Percentiles rank a stretch among this genome's conserved stretches.
These are phyloP conservation scores for Kalaharituber pfeilii DNA, from an alignment of 2,329 filamentous ascomycete genomes.

Conservation along the genomic window DNA sequence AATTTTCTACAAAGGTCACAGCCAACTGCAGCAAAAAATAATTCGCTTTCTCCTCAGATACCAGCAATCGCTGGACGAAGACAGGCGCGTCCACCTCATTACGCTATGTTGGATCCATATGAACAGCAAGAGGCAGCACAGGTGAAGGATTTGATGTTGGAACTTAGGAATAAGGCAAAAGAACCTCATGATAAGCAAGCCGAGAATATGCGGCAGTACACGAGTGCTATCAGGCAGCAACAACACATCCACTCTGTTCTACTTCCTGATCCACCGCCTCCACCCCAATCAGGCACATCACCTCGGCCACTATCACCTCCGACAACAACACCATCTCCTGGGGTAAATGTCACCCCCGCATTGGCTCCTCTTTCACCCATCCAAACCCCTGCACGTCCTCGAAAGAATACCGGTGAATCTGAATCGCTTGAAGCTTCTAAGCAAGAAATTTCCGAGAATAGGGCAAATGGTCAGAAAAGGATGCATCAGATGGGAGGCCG, in stretches of 20 bases:
- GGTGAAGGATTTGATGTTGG: slow-evolving; percentile 16
- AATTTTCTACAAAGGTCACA: slow-evolving; percentile 13
- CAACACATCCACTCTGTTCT: slow-evolving; percentile 12
- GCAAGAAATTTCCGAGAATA: slow-evolving; percentile 11
- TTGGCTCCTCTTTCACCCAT: slow-evolving; percentile 6
- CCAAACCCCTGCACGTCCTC: slow-evolving; percentile 6
- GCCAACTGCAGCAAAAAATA: slow-evolving; percentile 5
- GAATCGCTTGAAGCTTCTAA: slow-evolving; percentile 10
- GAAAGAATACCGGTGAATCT: background rate
- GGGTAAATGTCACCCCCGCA: background rate
- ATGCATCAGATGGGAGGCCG: slow-evolving; percentile 6
- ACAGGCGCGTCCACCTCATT: slow-evolving; percentile 10
- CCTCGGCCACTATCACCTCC: slow-evolving; percentile 3
- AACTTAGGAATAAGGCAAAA: slow-evolving; percentile 9
- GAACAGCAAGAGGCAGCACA: slow-evolving; percentile 16
- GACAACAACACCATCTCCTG: background rate
- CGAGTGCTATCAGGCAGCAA: slow-evolving; percentile 12
- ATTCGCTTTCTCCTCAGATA: background rate
- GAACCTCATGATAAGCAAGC: background rate
- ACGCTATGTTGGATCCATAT: slow-evolving; percentile 14
- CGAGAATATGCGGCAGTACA: background rate
- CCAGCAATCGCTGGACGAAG: slow-evolving; percentile 7
- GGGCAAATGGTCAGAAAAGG: slow-evolving; percentile 13
- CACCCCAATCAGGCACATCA: slow-evolving; percentile 1
- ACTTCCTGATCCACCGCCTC: slow-evolving; percentile 5